phyloP scores from a whole-genome alignment of 352 stramenopile species.

The Phytophthora pseudosyringae region DNA sequence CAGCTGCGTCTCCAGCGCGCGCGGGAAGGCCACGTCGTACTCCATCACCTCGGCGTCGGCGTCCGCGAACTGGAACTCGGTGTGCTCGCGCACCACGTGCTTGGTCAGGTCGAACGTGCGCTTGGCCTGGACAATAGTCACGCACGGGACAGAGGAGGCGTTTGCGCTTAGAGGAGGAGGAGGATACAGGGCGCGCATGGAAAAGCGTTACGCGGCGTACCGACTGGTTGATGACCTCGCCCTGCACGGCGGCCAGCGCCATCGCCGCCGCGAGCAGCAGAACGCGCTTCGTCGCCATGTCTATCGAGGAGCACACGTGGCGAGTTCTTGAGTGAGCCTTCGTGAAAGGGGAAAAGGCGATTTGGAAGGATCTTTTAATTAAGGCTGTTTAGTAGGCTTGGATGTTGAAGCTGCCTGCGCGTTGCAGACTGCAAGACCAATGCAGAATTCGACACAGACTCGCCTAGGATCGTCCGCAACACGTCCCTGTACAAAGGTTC shows the following conservation, averaged over 20 bases:
- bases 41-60: slow-evolving; percentile 52
- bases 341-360: too few relatives aligned
- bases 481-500: too few relatives aligned
- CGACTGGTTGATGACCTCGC: slow-evolving; percentile 76
- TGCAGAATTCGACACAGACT: too few relatives aligned
- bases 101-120: slow-evolving; percentile 81
- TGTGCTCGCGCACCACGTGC: slow-evolving; percentile 80
- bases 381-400: too few relatives aligned
- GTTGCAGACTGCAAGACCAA: too few relatives aligned
- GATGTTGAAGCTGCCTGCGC: too few relatives aligned
- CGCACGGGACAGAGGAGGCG: not conserved
- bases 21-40: slow-evolving; percentile 74
- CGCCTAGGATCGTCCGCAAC: too few relatives aligned
- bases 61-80: slow-evolving; percentile 79
- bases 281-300: slow-evolving; percentile 42
- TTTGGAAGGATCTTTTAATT: too few relatives aligned
- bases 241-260: slow-evolving; percentile 43
- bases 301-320: not conserved
- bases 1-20: slow-evolving; percentile 56
- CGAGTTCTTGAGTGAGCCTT: too few relatives aligned
- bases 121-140: slow-evolving; percentile 59
- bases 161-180: slow-evolving; percentile 9
- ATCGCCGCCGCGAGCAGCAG: slow-evolving; percentile 44
- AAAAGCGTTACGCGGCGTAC: slow-evolving; percentile 33
- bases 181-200: not conserved